Evolutionary conservation across 495 filamentous ascomycete genomes (phyloP).

Genomic region (Neurospora sp.): DNA sequence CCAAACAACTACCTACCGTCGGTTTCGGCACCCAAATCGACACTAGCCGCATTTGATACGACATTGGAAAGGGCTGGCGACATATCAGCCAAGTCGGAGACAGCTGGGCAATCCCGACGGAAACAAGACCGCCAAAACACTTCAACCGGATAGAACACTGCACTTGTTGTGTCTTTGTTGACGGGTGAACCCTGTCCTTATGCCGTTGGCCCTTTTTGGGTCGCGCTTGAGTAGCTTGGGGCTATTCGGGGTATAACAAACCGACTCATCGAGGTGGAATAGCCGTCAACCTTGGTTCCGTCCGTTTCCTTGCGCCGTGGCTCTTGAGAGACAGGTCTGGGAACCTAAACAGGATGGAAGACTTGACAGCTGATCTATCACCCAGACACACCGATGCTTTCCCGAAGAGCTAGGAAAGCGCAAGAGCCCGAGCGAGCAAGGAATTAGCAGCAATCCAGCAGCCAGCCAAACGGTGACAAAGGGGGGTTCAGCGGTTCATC

Average conservation of each 20-base stretch:
- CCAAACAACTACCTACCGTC: not conserved
- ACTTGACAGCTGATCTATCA: constrained; percentile 8
- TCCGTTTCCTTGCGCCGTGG: constrained; percentile 10
- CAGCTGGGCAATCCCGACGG: constrained; percentile 1
- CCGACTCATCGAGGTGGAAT: constrained; percentile 11
- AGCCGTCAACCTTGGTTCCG: constrained; percentile 22
- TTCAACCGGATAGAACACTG: not conserved
- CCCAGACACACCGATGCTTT: constrained; percentile 7
- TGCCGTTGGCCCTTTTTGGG: constrained; percentile 10
- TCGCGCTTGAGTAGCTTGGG: not conserved
- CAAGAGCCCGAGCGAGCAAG: not conserved
- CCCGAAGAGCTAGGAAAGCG: not conserved
- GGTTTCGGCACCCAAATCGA: not conserved
- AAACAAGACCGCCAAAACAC: constrained; percentile 6
- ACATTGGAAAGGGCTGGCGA: not conserved
- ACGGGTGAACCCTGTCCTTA: constrained; percentile 17
- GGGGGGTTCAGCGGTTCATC: not conserved
- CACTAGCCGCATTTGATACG: not conserved
- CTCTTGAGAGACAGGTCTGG: constrained; percentile 7
- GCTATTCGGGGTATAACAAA: constrained; percentile 17
- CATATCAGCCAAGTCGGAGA: not conserved
- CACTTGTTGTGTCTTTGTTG: not conserved
- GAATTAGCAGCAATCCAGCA: not conserved
- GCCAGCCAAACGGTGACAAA: not conserved
- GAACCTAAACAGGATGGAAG: constrained; percentile 15